Conservation (phyloP, 805 yeast species). For the Priceomyces fermenticarens region DNA sequence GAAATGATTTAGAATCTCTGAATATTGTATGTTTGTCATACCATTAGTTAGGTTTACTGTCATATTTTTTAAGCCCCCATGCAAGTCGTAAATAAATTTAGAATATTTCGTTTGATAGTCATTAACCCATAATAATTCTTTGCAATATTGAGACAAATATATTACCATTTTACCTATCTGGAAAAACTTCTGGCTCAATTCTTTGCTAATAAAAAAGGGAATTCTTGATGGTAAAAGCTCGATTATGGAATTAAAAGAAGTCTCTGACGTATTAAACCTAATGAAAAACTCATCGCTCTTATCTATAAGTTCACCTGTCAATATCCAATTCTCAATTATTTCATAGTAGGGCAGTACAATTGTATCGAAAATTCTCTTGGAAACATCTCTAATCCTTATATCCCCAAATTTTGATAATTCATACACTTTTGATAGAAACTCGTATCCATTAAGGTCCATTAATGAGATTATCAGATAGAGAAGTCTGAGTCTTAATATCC, state of each 20-base stretch:
- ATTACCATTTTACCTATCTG: conserved; percentile 72
- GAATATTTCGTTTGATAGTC: conserved; percentile 36
- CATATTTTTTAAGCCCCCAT: conserved; percentile 33
- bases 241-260: conserved; percentile 34
- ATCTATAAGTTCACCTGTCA: conserved; percentile 59
- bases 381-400: conserved; percentile 38
- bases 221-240: conserved; percentile 29
- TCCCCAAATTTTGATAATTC: conserved; percentile 65
- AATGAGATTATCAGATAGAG: conserved; percentile 42
- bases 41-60: conserved; percentile 31
- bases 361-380: conserved; percentile 42
- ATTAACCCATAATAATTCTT: conserved; percentile 64
- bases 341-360: conserved; percentile 59
- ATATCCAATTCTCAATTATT: conserved; percentile 63
- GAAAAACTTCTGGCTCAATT: conserved; percentile 44
- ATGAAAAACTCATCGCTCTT: conserved; percentile 63
- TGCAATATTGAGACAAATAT: conserved; percentile 63
- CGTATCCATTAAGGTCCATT: conserved; percentile 41
- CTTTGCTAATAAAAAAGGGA: conserved; percentile 44
- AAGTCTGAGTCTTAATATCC: conserved; percentile 57
- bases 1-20: conserved; percentile 52
- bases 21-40: conserved; percentile 40
- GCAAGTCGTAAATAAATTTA: conserved; percentile 24
- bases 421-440: conserved; percentile 53
- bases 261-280: conserved; percentile 24